Base-by-base conservation (phyloP, 352 stramenopile species). In the Pythium phragmiticola region DNA sequence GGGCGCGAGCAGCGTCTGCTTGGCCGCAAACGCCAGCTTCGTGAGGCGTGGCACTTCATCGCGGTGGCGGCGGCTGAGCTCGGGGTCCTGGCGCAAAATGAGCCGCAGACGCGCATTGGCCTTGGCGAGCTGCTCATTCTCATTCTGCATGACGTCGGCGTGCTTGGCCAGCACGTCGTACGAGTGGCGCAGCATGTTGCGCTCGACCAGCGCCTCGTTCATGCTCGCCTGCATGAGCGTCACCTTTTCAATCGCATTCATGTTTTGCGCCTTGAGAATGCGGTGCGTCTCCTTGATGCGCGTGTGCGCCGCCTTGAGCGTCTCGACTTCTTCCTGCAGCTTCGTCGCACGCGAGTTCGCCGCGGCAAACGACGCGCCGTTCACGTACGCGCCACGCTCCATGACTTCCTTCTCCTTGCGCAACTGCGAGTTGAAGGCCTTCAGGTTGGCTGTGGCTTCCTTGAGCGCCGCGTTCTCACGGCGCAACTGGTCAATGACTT, bases 391-490 rank as follows among this genome's bases (percentile, higher is more conserved):
- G 13, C 87, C 87, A 67, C 87, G 85, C 66, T 95, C 87, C 85
- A 95, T 94, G 21, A 90, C 82, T 45, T 94, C 87, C 69, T 95
- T 95, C 68, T 95, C 87, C 73, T 95, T 95, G 57, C 86, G 86
- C 26, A 95, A 76, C 71, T 90, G 78, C 36, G 77, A 78, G 46
- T 87, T 88, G 57, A 87, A 92, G 11, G 80, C 78, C 73, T 95
- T 95, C n/a, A 95, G 52, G 69, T 90, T 88, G 26, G 72, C 87
- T 59, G 87, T 94, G 14, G 80, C 78, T 54, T 95, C 87, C 69
- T 94, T 95, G n/a, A 95, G 69, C 13, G 81, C 37, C 8, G 83
- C 77, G 59, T 94, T 95, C 59, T 95, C 87, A 21, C 76, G 77
- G 34, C 85, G 82, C 34, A 95, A 62, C 71, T 94, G 87, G 60